A percentile compares a stretch with the other conserved stretches of the same genome.
Evolutionary conservation across 805 yeast genomes (phyloP).

Genomic region (Kuraishia capsulata): DNA sequence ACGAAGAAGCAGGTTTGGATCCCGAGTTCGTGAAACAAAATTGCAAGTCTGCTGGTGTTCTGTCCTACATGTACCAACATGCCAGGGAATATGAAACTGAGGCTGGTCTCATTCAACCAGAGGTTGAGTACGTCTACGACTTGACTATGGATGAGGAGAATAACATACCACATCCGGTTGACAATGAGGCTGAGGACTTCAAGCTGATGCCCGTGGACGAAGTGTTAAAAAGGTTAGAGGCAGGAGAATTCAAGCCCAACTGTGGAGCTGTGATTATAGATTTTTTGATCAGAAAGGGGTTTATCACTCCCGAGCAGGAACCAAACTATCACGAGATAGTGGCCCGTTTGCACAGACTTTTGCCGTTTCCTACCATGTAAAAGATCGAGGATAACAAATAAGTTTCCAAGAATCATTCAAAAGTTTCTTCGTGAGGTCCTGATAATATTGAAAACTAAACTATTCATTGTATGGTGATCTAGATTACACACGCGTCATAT

Average conservation of each 20-base stretch:
- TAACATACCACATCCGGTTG: slow-evolving; percentile 48
- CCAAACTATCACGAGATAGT: slow-evolving; percentile 54
- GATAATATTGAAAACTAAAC: too few species aligned
- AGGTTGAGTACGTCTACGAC: slow-evolving; percentile 77
- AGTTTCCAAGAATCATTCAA: too few species aligned
- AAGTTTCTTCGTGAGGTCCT: too few species aligned
- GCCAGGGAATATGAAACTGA: slow-evolving; percentile 26
- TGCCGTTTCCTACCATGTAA: slow-evolving; percentile 54
- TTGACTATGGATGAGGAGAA: slow-evolving; percentile 40
- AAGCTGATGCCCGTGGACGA: slow-evolving; percentile 51
- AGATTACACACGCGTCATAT: too few species aligned
- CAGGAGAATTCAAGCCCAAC: slow-evolving; percentile 79
- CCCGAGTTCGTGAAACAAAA: slow-evolving; percentile 37
- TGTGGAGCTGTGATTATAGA: slow-evolving; percentile 76
- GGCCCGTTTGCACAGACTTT: slow-evolving; percentile 50
- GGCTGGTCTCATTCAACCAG: slow-evolving; percentile 72
- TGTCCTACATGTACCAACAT: slow-evolving; percentile 52
- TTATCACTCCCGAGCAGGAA: slow-evolving; percentile 56
- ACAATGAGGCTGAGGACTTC: slow-evolving; percentile 73
- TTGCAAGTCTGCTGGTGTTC: slow-evolving; percentile 48
- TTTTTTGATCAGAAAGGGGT: slow-evolving; percentile 81
- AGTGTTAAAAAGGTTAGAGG: slow-evolving; percentile 36
- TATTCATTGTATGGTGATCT: too few species aligned
- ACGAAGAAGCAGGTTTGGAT: slow-evolving; percentile 82
- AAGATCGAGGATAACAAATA: too few species aligned